phyloP scores from a whole-genome alignment of 2,329 filamentous ascomycete genomes.

The Colletotrichum lini region DNA sequence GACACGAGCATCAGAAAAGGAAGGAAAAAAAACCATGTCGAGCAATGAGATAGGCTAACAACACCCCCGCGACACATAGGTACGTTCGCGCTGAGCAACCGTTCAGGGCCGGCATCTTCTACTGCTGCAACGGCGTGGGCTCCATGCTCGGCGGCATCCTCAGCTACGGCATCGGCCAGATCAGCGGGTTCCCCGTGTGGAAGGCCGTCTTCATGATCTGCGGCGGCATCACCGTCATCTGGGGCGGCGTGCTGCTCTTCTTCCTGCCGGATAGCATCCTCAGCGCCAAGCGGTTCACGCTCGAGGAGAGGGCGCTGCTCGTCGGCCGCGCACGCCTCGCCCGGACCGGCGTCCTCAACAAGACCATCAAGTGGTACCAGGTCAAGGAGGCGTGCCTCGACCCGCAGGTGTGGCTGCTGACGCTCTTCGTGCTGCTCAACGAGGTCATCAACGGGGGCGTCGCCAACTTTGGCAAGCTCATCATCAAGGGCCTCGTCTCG shows the following conservation, averaged over 20 bases:
- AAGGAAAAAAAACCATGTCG: too few species aligned
- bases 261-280: conserved; percentile 74
- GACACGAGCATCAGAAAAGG: neutral
- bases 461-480: conserved; percentile 46
- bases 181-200: conserved; percentile 65
- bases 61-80: conserved; percentile 39
- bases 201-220: conserved; percentile 74
- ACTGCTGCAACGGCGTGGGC: conserved; percentile 66
- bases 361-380: conserved; percentile 62
- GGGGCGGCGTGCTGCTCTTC: conserved; percentile 70
- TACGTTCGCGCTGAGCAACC: conserved; percentile 63
- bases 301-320: conserved; percentile 69
- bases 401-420: conserved; percentile 72
- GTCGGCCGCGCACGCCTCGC: conserved; percentile 67
- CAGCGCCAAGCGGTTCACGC: conserved; percentile 72
- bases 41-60: neutral
- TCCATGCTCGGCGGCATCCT: conserved; percentile 74
- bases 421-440: conserved; percentile 62
- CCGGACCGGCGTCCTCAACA: conserved; percentile 63
- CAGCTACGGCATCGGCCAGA: conserved; percentile 73
- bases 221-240: conserved; percentile 67
- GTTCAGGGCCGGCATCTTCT: conserved; percentile 58
- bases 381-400: conserved; percentile 65
- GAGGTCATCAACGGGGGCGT: conserved; percentile 66
- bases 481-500: conserved; percentile 52